Percentiles rank a stretch among this genome's conserved stretches.
Evolutionary conservation across 441 rosid genomes (phyloP).

Genomic region (Adansonia grandidieri): DNA sequence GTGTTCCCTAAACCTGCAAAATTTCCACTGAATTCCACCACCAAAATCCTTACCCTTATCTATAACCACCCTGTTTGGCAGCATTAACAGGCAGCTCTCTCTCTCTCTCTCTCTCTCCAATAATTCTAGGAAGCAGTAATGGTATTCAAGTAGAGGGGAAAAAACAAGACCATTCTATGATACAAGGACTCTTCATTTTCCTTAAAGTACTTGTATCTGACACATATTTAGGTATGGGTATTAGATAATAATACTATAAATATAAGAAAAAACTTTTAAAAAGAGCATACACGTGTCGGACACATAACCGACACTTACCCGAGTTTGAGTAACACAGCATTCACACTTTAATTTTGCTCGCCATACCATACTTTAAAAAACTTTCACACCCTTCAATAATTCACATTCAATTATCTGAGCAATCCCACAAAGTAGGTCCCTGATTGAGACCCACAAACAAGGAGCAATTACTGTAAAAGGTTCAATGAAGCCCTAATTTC

Average conservation of each 20-base stretch:
- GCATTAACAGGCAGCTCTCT: slow-evolving; percentile 4
- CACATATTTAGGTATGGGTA: too few species aligned
- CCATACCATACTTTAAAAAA: not conserved
- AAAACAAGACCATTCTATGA: not conserved
- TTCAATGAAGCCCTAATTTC: slow-evolving; percentile 13
- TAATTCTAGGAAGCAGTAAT: slow-evolving; percentile 36
- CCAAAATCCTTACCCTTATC: slow-evolving; percentile 19
- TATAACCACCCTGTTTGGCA: not conserved
- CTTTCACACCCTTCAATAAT: slow-evolving; percentile 45
- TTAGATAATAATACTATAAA: too few species aligned
- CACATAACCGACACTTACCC: not conserved
- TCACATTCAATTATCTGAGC: slow-evolving; percentile 22
- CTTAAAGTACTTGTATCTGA: too few species aligned
- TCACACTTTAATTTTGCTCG: slow-evolving; percentile 28
- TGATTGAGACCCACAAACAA: slow-evolving; percentile 12
- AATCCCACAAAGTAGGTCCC: slow-evolving; percentile 7
- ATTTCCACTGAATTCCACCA: slow-evolving; percentile 24
- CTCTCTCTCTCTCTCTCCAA: not conserved
- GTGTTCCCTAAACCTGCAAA: not conserved
- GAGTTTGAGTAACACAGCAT: not conserved
- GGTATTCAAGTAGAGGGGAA: not conserved
- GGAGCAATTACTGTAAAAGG: not conserved
- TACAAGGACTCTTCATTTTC: too few species aligned
- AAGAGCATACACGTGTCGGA: too few species aligned
- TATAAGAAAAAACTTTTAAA: too few species aligned